Evolutionary conservation across 2,329 filamentous ascomycete genomes (phyloP).

Genomic region (Ceratocystis variospora): DNA sequence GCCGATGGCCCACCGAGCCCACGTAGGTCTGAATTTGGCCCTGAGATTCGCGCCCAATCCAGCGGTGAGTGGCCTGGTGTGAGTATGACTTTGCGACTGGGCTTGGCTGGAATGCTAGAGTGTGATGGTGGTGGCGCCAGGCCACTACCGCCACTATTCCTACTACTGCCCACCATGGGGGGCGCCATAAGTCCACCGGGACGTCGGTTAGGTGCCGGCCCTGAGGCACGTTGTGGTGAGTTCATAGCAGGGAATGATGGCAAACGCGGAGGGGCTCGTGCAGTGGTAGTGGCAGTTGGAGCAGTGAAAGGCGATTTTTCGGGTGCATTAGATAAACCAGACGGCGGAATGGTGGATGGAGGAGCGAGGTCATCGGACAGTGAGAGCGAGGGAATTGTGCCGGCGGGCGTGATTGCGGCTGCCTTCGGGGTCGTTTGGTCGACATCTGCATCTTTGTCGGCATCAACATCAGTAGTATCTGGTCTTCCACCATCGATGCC

Average conservation of each 20-base stretch:
- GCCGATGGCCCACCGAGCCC: constrained; percentile 36
- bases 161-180: constrained; percentile 19
- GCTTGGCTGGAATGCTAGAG: constrained; percentile 38
- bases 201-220: constrained; percentile 25
- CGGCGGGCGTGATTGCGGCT: constrained; percentile 23
- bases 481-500: no score
- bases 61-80: constrained; percentile 87
- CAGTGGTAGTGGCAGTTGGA: constrained; percentile 21
- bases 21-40: constrained; percentile 53
- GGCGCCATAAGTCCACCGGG: constrained; percentile 23
- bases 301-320: constrained; percentile 22
- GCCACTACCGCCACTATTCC: constrained; percentile 21
- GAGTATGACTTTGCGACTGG: constrained; percentile 59
- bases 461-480: not conserved
- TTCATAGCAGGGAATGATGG: constrained; percentile 37
- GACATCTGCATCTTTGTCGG: constrained; percentile 23
- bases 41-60: constrained; percentile 78
- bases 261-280: constrained; percentile 25
- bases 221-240: constrained; percentile 37
- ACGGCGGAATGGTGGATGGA: constrained; percentile 13
- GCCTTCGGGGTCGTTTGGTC: constrained; percentile 42
- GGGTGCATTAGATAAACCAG: constrained; percentile 13
- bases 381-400: constrained; percentile 34
- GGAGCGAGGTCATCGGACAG: constrained; percentile 28
- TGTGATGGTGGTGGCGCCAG: constrained; percentile 45